Evolutionary conservation across 2,329 filamentous ascomycete genomes (phyloP).

Genomic region (Botrytis aclada): DNA sequence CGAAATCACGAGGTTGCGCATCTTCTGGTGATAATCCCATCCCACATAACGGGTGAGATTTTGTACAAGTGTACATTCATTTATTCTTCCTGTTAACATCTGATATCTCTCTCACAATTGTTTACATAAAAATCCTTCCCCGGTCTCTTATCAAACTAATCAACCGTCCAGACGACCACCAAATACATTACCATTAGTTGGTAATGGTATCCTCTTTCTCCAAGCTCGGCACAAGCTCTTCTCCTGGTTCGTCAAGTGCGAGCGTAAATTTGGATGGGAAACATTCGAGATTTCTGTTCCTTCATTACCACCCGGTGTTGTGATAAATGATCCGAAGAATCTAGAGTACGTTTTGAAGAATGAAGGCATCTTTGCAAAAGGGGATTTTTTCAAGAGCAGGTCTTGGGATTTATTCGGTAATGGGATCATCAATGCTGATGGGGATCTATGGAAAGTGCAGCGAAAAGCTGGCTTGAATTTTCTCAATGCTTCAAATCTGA

Average conservation of each 20-base stretch:
- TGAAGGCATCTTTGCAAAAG: constrained; percentile 59
- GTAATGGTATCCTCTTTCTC: constrained; percentile 61
- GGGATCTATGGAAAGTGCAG: constrained; percentile 60
- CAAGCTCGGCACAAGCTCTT: constrained; percentile 59
- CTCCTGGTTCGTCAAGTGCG: constrained; percentile 59
- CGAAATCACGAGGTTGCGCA: not conserved
- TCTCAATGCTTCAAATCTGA: constrained; percentile 55
- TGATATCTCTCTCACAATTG: not conserved
- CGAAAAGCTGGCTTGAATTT: constrained; percentile 60
- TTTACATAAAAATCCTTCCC: not conserved
- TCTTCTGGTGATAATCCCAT: not conserved
- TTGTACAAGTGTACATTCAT: not conserved
- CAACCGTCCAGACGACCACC: constrained; percentile 32
- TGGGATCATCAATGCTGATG: constrained; percentile 66
- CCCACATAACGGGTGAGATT: not conserved
- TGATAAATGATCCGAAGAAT: constrained; percentile 60
- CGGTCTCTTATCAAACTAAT: not conserved
- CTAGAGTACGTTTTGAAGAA: constrained; percentile 62
- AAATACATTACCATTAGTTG: constrained; percentile 48
- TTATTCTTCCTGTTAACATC: not conserved
- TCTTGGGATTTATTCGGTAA: constrained; percentile 62
- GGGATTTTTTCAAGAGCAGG: constrained; percentile 57
- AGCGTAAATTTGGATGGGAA: constrained; percentile 54
- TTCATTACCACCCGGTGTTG: constrained; percentile 58
- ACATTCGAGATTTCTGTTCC: constrained; percentile 63